Conservation (phyloP, 768 basidiomycete species). For the Trametes cingulata region DNA sequence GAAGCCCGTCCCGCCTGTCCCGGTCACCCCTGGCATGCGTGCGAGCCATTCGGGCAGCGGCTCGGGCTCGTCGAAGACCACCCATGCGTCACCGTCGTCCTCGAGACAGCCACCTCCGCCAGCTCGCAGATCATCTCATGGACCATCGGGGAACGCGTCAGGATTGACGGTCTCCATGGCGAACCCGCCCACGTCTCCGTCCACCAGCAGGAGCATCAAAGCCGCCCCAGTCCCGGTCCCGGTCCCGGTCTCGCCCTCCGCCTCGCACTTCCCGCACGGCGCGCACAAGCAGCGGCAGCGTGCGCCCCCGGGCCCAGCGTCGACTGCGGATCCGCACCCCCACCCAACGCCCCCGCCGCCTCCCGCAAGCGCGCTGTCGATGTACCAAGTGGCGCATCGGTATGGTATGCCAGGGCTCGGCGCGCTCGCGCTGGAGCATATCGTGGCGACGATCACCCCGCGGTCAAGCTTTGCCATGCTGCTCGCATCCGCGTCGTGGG, state of each 20-base stretch:
- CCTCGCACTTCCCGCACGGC: slow-evolving; percentile 49
- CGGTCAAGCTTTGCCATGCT: slow-evolving; percentile 67
- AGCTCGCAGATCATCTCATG: slow-evolving; percentile 22
- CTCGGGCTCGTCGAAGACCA: slow-evolving; percentile 6
- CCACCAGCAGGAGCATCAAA: slow-evolving; percentile 37
- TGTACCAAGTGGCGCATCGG: slow-evolving; percentile 78
- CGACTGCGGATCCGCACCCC: slow-evolving; percentile 63
- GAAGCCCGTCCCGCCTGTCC: slow-evolving; percentile 4
- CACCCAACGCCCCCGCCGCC: slow-evolving; percentile 65
- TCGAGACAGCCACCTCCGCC: slow-evolving; percentile 21
- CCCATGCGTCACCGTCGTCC: slow-evolving; percentile 4
- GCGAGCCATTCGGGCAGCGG: not conserved
- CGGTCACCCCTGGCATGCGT: slow-evolving; percentile 7
- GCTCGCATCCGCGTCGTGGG: slow-evolving; percentile 68
- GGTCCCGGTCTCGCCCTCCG: slow-evolving; percentile 37
- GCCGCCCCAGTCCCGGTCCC: slow-evolving; percentile 43
- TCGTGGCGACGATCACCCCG: slow-evolving; percentile 68
- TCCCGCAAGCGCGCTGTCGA: slow-evolving; percentile 70
- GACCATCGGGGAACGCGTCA: slow-evolving; percentile 1
- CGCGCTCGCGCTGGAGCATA: slow-evolving; percentile 69
- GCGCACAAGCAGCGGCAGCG: slow-evolving; percentile 46
- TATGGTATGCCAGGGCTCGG: slow-evolving; percentile 69
- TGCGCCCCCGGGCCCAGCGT: slow-evolving; percentile 30
- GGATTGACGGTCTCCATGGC: slow-evolving; percentile 13
- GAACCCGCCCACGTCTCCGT: slow-evolving; percentile 22